phyloP scores from a whole-genome alignment of 2,329 filamentous ascomycete genomes.

The Akanthomyces dipterigenus region DNA sequence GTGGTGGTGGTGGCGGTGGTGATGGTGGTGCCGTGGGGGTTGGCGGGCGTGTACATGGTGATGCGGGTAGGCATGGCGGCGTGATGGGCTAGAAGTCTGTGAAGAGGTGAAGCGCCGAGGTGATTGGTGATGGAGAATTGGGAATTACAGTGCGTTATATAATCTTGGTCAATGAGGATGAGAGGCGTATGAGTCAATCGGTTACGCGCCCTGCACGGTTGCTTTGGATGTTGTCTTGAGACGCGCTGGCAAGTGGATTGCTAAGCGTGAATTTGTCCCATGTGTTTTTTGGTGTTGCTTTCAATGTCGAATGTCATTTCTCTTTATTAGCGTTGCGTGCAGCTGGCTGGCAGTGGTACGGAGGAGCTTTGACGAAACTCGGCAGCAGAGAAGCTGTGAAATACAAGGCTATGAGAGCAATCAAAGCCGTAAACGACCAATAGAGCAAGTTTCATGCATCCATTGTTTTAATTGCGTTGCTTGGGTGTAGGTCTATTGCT shows the following conservation, averaged over 20 bases:
- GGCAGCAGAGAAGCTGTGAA: no score
- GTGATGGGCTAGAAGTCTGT: no score
- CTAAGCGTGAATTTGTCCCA: slow-evolving; percentile 9
- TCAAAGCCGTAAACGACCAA: no score
- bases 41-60: slow-evolving; percentile 10
- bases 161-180: neutral
- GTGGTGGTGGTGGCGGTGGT: neutral
- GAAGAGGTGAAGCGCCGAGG: no score
- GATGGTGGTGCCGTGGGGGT: slow-evolving; percentile 2
- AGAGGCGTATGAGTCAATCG: neutral
- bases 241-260: slow-evolving; percentile 2
- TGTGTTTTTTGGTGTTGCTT: slow-evolving; percentile 9
- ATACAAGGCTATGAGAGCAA: no score
- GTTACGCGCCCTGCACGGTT: neutral
- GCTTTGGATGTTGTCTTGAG: neutral
- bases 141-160: neutral
- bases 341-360: neutral
- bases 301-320: neutral
- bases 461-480: no score
- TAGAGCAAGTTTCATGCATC: no score
- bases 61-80: slow-evolving; percentile 1
- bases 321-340: neutral
- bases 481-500: no score
- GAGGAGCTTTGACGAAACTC: neutral
- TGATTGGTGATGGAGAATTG: neutral